These are phyloP conservation scores for Adansonia gregorii DNA, from an alignment of 441 rosid species.

Conservation along the genomic window DNA sequence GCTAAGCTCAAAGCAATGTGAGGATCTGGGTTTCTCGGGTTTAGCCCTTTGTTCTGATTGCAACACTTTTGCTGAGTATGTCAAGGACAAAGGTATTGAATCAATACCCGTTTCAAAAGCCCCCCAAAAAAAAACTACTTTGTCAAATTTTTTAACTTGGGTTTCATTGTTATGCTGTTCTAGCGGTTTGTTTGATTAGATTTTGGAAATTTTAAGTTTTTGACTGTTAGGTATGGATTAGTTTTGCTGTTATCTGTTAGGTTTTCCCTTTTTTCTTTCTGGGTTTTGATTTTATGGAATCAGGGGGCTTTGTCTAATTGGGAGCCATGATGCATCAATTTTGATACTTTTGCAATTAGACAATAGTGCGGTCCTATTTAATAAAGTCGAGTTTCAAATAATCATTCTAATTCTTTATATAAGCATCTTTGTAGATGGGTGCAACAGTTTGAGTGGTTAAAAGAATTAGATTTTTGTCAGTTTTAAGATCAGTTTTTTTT, in stretches of 20 bases:
- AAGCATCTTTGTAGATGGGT: background rate
- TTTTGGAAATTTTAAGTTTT: background rate
- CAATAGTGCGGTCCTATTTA: background rate
- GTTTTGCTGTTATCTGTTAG: background rate
- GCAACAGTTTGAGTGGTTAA: background rate
- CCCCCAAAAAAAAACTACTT: background rate
- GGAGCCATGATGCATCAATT: background rate
- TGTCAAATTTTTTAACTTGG: background rate
- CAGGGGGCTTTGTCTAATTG: background rate
- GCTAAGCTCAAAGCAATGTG: constrained; percentile 68
- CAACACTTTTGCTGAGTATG: constrained; percentile 75
- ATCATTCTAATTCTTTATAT: background rate
- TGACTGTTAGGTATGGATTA: background rate
- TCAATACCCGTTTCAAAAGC: background rate
- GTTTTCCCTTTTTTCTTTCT: background rate
- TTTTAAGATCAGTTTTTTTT: background rate
- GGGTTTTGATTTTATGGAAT: constrained; percentile 15
- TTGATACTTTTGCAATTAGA: background rate
- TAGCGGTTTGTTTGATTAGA: constrained; percentile 4
- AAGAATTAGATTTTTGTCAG: background rate
- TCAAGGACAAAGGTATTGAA: constrained; percentile 73
- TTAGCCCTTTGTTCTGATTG: constrained; percentile 96
- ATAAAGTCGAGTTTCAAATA: background rate
- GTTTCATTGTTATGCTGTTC: background rate
- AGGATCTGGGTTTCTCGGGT: constrained; percentile 85